Base-by-base conservation (phyloP, 2,329 filamentous ascomycete genomes). In the Fusarium sp. region DNA sequence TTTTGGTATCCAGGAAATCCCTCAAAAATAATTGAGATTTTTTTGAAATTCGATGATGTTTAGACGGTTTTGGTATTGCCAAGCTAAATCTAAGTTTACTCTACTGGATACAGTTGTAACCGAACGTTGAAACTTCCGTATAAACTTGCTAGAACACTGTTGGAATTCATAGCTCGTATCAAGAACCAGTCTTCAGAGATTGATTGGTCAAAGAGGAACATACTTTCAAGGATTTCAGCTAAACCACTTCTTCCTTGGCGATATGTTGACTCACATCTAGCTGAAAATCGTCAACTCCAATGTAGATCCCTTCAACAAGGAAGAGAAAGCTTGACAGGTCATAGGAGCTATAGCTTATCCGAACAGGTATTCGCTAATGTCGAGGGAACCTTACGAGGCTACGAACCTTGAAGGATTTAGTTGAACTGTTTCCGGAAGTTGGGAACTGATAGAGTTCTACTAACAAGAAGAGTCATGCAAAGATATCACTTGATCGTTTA, bases 321-420 rank as follows among this genome's bases (percentile, higher is more conserved):
- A 63, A 63, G n/a, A 4, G 37, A 26, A 37, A 37, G 29, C 23
- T 55, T 49, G 52, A 55, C 23, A n/a, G n/a, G n/a, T 35, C 29
- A 18, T 21, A 43, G 23, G 13, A 28, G 11, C 20, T 6, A n/a
- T n/a, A 37, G 11, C 29, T 15, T 26, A 48, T n/a, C 16, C 29
- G 31, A 26, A 7, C 23, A 26, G 42, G 8, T 28, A 5, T 13
- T 48, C 52, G 52, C 12, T 37, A 37, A 23, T 35, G n/a, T 55
- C 42, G 29, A 42, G n/a, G 24, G n/a, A 23, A 21, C 23, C 29
- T 20, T 18, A 15, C 7, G n/a, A 16, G 38, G 37, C 38, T 49
- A 49, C 46, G 31, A 26, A 18, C 13, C 31, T 49, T 49, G 46
- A n/a, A n/a, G n/a, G n/a, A n/a, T n/a, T n/a, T n/a, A n/a, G n/a